Evolutionary conservation across 345 rosid genomes (phyloP), one percentile per base, ranked within the genome.

Genomic region (Salix viminalis): DNA sequence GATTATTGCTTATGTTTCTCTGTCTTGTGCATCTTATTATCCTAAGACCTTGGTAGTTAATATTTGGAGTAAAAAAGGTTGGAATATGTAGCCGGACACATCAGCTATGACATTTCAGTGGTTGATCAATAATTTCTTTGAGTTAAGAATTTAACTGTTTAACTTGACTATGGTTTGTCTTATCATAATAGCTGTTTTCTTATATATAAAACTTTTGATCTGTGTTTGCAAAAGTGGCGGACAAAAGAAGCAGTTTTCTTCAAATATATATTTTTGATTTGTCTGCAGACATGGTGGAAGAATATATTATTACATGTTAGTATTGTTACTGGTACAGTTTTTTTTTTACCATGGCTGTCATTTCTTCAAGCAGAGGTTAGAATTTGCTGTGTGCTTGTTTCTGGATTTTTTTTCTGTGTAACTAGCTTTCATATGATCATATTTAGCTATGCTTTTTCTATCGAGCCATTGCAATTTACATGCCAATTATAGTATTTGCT

Each of bases 401-500:
- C 70, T 3, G n/a, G 6, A 36, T 39, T 26, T 4, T 48, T 50
- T 67, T 37, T 44, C 72, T n/a, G 14, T n/a, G 0, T 16, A 15
- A 2, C 46, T 34, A 32, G 15, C 41, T 65, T n/a, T 42, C 56
- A 4, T 67, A 48, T 67, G 62, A 30, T 50, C 36, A 64, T 36
- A 42, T 36, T n/a, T 28, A 73, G 60, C 58, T 60, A 24, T 39
- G 54, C 32, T 50, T 30, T 11, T 28, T 71, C 28, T 7, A 21
- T 62, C 44, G 37, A 26, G 28, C 12, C 18, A 19, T 30, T 64
- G 19, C 56, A 66, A 46, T 48, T 67, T 74, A 67, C 28, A 32
- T 70, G 30, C 15, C 70, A n/a, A 18, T 78, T 66, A 42, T 68
- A 34, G 24, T 21, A 69, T n/a, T 78, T 65, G 41, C 52, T 75